These are phyloP conservation scores for Pleurotus cornucopiae DNA, from an alignment of 768 basidiomycete species.

Conservation along the genomic window DNA sequence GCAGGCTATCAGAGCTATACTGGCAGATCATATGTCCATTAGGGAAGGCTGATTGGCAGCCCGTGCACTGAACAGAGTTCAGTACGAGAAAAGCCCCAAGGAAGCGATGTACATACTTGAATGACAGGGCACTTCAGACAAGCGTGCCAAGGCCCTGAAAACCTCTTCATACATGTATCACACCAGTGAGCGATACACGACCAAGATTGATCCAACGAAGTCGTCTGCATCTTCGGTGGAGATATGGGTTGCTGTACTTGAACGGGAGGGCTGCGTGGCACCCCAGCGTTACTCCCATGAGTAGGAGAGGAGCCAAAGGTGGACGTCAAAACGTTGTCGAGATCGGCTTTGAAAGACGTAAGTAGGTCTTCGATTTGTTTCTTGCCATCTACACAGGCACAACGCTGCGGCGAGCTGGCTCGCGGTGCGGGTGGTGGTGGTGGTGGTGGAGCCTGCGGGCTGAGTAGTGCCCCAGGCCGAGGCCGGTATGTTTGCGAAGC, in stretches of 20 bases:
- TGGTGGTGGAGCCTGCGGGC: neutral
- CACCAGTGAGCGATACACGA: slow-evolving; percentile 24
- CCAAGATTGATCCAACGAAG: slow-evolving; percentile 11
- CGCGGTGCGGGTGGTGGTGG: neutral
- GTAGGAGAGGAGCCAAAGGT: slow-evolving; percentile 24
- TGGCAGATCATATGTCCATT: neutral
- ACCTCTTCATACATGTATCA: slow-evolving; percentile 28
- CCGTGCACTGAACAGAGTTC: slow-evolving; percentile 23
- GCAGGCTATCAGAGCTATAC: neutral
- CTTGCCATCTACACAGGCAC: slow-evolving; percentile 41
- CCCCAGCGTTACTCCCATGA: too few species aligned
- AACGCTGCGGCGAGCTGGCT: slow-evolving; percentile 29
- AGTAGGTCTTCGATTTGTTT: slow-evolving; percentile 45
- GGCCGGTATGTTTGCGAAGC: slow-evolving; percentile 12
- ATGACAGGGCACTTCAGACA: slow-evolving; percentile 33
- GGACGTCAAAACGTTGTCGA: slow-evolving; percentile 41
- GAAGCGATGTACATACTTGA: slow-evolving; percentile 25
- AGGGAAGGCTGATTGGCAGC: slow-evolving; percentile 18
- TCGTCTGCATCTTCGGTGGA: neutral
- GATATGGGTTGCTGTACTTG: slow-evolving; percentile 6
- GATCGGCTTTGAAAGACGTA: slow-evolving; percentile 45
- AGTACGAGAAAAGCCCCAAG: too few species aligned
- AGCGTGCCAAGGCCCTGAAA: slow-evolving; percentile 27
- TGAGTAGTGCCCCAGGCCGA: slow-evolving; percentile 9
- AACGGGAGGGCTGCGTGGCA: too few species aligned